Base-by-base conservation (phyloP, 306 rosid species). In the Morella rubra region DNA sequence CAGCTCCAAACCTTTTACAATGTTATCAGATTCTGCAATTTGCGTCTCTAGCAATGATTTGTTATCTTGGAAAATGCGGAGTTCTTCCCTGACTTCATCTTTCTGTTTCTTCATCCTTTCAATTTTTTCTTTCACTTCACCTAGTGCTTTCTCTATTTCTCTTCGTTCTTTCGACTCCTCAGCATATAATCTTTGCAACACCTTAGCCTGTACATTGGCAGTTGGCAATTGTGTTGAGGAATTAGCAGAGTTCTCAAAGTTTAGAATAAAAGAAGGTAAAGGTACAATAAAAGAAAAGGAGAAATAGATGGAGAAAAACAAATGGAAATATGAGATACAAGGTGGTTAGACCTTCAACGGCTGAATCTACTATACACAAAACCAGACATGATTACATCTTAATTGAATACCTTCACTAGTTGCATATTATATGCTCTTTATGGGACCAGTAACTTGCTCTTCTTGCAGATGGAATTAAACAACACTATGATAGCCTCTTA, bases 121-220 rank as follows among this genome's bases (percentile, higher is more conserved):
- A 60, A 85, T 84, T 45, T 73, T 83, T 51, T 22, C 85, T 41
- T 51, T 78, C 68, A 80, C 89, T 67, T 62, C 80, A 41, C 32
- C 87, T 46, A 87, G 79, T 50, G 44, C 80, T 79, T 85, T 79
- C 73, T 78, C 82, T 53, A 71, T 72, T 71, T 82, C 85, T 73
- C 83, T 87, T 69, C 85, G 85, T 50, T 74, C 84, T 69, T 70
- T 85, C 69, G 73, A 83, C 81, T 87, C 87, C 67, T 72, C 80
- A 14, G 81, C 68, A 59, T 83, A 86, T 70, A 82, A 81, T 76
- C 49, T 55, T 84, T 85, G 86, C 46, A 85, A 71, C 40, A 78
- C 81, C 74, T 61, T 85, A 32, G 88, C 89, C 87, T 85, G 82
- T 15, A 22, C 47, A 76, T 67, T 66, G 32, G 22, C 24, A 49